Conservation (phyloP, 2,329 filamentous ascomycete species). For the Calonectria hawksworthii region DNA sequence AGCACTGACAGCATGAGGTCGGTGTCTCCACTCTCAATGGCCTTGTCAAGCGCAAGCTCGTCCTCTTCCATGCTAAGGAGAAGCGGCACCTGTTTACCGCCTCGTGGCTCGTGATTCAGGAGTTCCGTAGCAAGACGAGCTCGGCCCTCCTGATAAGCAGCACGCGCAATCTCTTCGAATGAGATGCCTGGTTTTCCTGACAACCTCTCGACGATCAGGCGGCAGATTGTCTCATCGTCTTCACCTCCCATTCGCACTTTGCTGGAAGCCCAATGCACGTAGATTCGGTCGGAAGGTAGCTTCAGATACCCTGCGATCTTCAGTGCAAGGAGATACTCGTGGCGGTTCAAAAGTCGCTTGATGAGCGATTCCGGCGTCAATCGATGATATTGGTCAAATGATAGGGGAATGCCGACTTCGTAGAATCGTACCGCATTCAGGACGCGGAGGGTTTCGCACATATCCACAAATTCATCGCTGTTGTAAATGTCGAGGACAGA, state of each 20-base stretch:
- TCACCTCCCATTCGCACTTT: slow-evolving; percentile 90
- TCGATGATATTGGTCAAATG: slow-evolving; percentile 93
- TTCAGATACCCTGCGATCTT: slow-evolving; percentile 90
- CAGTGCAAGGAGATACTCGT: slow-evolving; percentile 91
- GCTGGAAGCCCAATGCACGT: slow-evolving; percentile 96
- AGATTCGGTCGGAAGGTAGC: slow-evolving; percentile 89
- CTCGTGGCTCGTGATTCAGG: slow-evolving; percentile 92
- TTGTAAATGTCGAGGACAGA: slow-evolving; percentile 98
- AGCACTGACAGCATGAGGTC: slow-evolving; percentile 94
- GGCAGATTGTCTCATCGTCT: slow-evolving; percentile 90
- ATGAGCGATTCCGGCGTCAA: slow-evolving; percentile 93
- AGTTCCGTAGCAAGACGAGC: slow-evolving; percentile 90
- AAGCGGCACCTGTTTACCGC: slow-evolving; percentile 95
- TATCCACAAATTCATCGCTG: slow-evolving; percentile 98
- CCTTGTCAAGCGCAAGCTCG: slow-evolving; percentile 94
- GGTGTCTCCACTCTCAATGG: slow-evolving; percentile 94
- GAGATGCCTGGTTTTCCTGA: slow-evolving; percentile 93
- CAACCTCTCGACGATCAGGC: slow-evolving; percentile 87
- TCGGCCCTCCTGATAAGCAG: slow-evolving; percentile 94
- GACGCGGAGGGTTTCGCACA: slow-evolving; percentile 94
- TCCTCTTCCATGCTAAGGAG: slow-evolving; percentile 97
- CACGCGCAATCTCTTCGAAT: slow-evolving; percentile 92
- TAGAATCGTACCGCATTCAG: slow-evolving; percentile 94
- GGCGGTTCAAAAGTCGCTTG: slow-evolving; percentile 85
- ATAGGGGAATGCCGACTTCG: slow-evolving; percentile 89